A percentile compares a stretch with the other conserved stretches of the same genome.
Evolutionary conservation across 2,329 filamentous ascomycete species (phyloP).

Genomic region (Ophiostoma perfectum): DNA sequence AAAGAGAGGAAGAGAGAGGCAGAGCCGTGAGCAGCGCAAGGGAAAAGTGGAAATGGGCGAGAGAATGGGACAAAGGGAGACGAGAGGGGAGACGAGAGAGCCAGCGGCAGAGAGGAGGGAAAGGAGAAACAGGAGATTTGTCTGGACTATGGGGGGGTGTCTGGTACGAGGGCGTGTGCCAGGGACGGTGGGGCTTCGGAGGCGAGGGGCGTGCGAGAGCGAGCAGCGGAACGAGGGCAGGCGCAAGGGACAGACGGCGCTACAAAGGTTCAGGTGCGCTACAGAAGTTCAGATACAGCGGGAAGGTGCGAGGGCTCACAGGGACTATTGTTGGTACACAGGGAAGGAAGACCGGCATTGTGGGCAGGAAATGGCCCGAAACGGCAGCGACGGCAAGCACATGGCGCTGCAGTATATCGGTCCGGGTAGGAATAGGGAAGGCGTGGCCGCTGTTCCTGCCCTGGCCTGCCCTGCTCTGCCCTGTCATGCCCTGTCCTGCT

Average conservation of each 20-base stretch:
- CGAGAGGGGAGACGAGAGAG: background rate
- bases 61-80: slow-evolving; percentile 3
- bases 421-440: background rate
- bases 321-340: background rate
- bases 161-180: slow-evolving; percentile 17
- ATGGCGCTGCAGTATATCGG: background rate
- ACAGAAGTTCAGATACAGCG: slow-evolving; percentile 6
- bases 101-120: background rate
- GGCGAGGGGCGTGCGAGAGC: slow-evolving; percentile 14
- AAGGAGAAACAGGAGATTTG: slow-evolving; percentile 23
- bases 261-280: slow-evolving; percentile 5
- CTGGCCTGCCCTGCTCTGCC: background rate
- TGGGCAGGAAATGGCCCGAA: background rate
- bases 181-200: slow-evolving; percentile 11
- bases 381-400: background rate
- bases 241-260: background rate
- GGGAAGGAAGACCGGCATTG: background rate
- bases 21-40: slow-evolving; percentile 4
- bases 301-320: slow-evolving; percentile 2
- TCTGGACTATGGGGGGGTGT: slow-evolving; percentile 19
- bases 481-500: background rate
- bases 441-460: background rate
- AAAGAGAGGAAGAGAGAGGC: background rate
- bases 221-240: background rate
- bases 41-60: background rate